Base-by-base conservation (phyloP, 176 grass and related monocot species). In the Ananas comosus region DNA sequence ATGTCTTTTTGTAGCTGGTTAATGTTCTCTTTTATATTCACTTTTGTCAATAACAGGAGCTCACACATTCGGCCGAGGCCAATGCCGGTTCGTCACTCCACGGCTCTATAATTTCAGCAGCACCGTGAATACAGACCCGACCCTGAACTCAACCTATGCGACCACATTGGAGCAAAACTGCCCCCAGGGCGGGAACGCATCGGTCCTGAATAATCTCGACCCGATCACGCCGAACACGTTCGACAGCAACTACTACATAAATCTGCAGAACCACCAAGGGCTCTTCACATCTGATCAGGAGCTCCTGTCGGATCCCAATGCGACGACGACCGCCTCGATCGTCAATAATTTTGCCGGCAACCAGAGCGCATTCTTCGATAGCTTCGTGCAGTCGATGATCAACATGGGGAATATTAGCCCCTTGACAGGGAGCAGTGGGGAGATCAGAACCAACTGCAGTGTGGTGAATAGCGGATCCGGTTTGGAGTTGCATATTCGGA, bases 281-380 rank as follows among this genome's bases (percentile, higher is more conserved):
- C 76, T 96, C 51, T 79, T 96, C 51, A 85, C 91, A 81, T 96
- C 91, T 3, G 91, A 96, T 76, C 91, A 96, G 73, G 78, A 96
- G 81, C 85, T 96, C 27, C 56, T 61, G 4, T 61, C 56, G 42
- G 81, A 78, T 51, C 58, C 0, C 49, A 78, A 81, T 1, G 91
- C 86, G 4, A 88, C 84, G 5, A 42, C 85, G 0, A 86, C 88
- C 0, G 85, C 87, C 61, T 68, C 71, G 64, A 81, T 80, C 69
- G 74, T 86, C 51, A 79, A 66, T 1, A 70, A 71, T 1, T 96
- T 88, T 57, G 75, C 82, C 22, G 64, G 74, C 2, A 72, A 83
- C 76, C 81, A 53, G 68, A 67, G 68, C 1, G 64, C 78, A 1
- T 96, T 96, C 79, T 96, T 88, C 51, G 68, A 82, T 3, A 86